Evolutionary conservation across 1,139 yeast species (phyloP), one percentile per base, ranked within the genome.

Genomic region (Suhomyces maxii): DNA sequence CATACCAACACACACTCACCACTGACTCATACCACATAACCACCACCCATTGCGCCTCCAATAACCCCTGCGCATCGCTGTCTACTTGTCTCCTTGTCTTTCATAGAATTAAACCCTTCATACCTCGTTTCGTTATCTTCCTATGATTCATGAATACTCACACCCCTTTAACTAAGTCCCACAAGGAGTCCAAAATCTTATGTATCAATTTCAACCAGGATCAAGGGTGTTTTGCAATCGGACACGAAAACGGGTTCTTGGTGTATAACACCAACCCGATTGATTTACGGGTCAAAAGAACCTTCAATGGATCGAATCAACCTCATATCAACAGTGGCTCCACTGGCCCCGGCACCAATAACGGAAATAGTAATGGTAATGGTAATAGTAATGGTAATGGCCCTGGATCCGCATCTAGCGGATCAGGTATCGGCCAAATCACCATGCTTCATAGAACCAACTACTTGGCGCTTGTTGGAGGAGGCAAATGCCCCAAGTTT

Each of bases 221-320:
- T 66, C 89, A 84, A 58, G 88, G 90, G 40, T 90, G 97, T 62
- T 90, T 91, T 68, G 89, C 96, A 25, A 73, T 89, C 31, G 89
- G 95, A 42, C 86, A 85, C 55, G 91, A 88, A 53, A 68, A 75
- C 43, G 97, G 97, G 26, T 89, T 91, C 63, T 71, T 84, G 45
- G 96, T 91, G n/a, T 91, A 83, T 71, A 87, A 86, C 61, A 79
- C 95, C 6, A 90, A 88, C 60, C 98, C 98, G 7, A 75, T 90
- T 68, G 95, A 88, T 53, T 68, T 84, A 53, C 77, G 95, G 55
- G 93, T 90, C 46, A 77, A 82, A 58, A 74, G 96, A 43, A 79
- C 69, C 40, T 83, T 85, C 57, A 53, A 48, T 39, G 36, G 44
- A 23, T 12, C 47, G 8, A 13, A 9, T 12, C 44, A 35, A 23